phyloP scores from a whole-genome alignment of 2,329 filamentous ascomycete species.

The Tolypocladium pustulatum region DNA sequence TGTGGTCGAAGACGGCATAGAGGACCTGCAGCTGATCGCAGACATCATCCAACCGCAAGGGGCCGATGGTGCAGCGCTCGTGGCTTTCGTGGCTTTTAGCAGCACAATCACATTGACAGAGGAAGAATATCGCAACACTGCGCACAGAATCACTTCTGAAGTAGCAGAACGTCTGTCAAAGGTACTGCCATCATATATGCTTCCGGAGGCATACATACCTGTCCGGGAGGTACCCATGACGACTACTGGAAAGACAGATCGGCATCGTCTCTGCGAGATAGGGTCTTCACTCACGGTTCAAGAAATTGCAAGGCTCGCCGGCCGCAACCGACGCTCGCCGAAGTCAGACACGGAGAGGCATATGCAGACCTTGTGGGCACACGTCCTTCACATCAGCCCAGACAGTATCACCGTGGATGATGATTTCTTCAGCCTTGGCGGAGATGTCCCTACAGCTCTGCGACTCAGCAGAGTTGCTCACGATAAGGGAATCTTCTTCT shows the following conservation, averaged over 20 bases:
- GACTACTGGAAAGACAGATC: conserved; percentile 7
- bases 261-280: conserved; percentile 3
- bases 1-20: neutral
- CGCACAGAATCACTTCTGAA: neutral
- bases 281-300: conserved; percentile 10
- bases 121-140: neutral
- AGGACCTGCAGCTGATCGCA: conserved; percentile 1
- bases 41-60: conserved; percentile 4
- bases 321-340: conserved; percentile 2
- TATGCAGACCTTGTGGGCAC: conserved; percentile 23
- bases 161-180: conserved; percentile 2
- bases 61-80: conserved; percentile 1
- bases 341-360: conserved; percentile 5
- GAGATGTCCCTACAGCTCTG: conserved; percentile 29
- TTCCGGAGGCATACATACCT: conserved; percentile 7
- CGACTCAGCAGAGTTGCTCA: conserved; percentile 22
- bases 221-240: conserved; percentile 5
- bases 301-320: neutral
- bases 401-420: conserved; percentile 5
- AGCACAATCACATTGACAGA: neutral
- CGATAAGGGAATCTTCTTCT: conserved; percentile 9
- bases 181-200: conserved; percentile 8
- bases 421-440: conserved; percentile 16
- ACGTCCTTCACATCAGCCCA: conserved; percentile 12
- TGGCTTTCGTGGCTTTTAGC: conserved; percentile 5